Evolutionary conservation across 768 basidiomycete genomes (phyloP).

Genomic region (Dacryopinax spathularia): DNA sequence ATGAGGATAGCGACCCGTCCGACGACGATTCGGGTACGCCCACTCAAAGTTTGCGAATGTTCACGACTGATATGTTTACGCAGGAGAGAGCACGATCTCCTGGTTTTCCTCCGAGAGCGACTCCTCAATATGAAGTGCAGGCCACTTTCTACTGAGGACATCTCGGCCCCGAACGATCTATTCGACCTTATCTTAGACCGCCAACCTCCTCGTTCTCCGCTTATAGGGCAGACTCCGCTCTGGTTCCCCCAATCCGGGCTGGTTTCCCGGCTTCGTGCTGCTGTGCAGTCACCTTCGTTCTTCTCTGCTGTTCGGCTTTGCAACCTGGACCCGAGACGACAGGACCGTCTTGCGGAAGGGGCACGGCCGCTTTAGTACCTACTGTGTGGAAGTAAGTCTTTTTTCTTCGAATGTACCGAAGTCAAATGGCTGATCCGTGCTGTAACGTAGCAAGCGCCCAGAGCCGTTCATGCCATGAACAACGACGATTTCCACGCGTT

Average conservation of each 20-base stretch:
- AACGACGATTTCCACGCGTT: not conserved
- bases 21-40: not conserved
- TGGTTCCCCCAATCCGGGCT: not conserved
- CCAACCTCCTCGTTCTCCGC: not conserved
- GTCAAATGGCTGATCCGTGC: not conserved
- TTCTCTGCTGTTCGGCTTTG: not conserved
- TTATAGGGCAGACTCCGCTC: not conserved
- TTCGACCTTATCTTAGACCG: not conserved
- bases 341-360: not conserved
- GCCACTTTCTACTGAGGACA: not conserved
- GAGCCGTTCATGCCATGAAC: too few species aligned
- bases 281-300: not conserved
- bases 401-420: not conserved
- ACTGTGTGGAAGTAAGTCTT: not conserved
- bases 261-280: not conserved
- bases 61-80: not conserved
- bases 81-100: not conserved
- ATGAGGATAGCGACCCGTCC: not conserved
- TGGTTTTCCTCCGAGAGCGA: constrained; percentile 1
- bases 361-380: not conserved
- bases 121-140: not conserved
- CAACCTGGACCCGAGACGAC: not conserved
- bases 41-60: not conserved
- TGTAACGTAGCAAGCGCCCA: too few species aligned
- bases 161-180: not conserved